Evolutionary conservation across 1,284 basidiomycete genomes (phyloP).

Genomic region (Calocybe gambosa): DNA sequence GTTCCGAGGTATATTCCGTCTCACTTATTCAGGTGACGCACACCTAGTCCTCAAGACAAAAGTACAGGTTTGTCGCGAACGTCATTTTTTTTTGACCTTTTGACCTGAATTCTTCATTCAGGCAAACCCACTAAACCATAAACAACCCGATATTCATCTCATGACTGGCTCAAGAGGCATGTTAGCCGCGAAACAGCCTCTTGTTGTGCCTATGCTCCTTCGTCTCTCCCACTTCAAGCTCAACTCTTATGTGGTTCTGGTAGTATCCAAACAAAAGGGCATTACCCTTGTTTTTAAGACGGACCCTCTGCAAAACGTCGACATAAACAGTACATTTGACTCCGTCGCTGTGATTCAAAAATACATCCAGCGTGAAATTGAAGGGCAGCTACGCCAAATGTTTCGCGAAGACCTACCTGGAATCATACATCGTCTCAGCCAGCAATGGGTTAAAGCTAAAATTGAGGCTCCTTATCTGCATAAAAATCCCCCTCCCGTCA

Average conservation of each 20-base stretch:
- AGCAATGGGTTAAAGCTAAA: constrained; percentile 89
- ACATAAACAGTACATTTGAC: constrained; percentile 97
- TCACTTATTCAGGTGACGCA: constrained; percentile 95
- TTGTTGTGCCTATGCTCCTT: constrained; percentile 97
- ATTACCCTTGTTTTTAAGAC: constrained; percentile 99
- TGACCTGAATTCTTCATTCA: constrained; percentile 24
- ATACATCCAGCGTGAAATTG: constrained; percentile 95
- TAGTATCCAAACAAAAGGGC: constrained; percentile 95
- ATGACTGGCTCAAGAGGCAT: constrained; percentile 76
- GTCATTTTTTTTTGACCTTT: not conserved
- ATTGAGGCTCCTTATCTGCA: constrained; percentile 74
- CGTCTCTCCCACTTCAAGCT: constrained; percentile 93
- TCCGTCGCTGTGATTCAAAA: constrained; percentile 97
- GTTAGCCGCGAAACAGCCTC: constrained; percentile 86
- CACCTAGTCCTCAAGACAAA: constrained; percentile 94
- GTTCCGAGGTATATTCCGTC: constrained; percentile 94
- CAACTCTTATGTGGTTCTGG: constrained; percentile 94
- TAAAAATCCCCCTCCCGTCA: constrained; percentile 36
- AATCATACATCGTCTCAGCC: constrained; percentile 94
- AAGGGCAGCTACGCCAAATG: constrained; percentile 95
- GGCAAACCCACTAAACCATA: constrained; percentile 94
- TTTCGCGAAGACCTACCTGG: constrained; percentile 96
- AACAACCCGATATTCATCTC: constrained; percentile 75
- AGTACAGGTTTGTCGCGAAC: constrained; percentile 73
- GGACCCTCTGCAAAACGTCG: constrained; percentile 95